Evolutionary conservation across 441 rosid genomes (phyloP).

Genomic region (Croton setiger): DNA sequence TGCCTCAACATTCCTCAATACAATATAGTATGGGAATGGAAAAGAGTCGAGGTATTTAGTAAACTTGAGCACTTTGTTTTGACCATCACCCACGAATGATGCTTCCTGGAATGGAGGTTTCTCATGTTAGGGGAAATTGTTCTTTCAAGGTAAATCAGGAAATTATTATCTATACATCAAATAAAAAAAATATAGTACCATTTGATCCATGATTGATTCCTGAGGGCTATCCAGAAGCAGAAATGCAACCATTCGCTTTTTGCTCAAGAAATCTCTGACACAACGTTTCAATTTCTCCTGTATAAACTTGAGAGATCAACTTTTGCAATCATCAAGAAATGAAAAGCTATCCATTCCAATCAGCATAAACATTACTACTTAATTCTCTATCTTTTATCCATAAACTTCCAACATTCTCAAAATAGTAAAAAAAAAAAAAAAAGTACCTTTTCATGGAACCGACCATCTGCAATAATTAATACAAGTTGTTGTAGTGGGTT

Average conservation of each 20-base stretch:
- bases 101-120: conserved; percentile 43
- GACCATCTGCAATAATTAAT: conserved; percentile 87
- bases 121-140: neutral
- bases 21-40: conserved; percentile 87
- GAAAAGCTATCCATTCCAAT: neutral
- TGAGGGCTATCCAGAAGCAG: conserved; percentile 72
- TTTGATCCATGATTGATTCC: conserved; percentile 67
- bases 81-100: conserved; percentile 36
- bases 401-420: neutral
- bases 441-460: conserved; percentile 83
- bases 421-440: neutral
- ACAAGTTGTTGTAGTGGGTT: conserved; percentile 98
- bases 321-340: neutral
- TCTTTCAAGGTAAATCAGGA: neutral
- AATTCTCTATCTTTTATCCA: neutral
- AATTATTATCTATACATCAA: neutral
- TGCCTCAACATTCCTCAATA: conserved; percentile 76
- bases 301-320: neutral
- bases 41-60: conserved; percentile 78
- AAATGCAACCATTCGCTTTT: conserved; percentile 94
- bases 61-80: conserved; percentile 30
- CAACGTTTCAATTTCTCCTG: conserved; percentile 70
- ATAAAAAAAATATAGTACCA: conserved; percentile 37
- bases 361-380: neutral
- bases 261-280: conserved; percentile 71